Percentiles rank a stretch among this genome's conserved stretches.
Evolutionary conservation across 176 grass and related monocot genomes (phyloP).

Genomic region (Eleusine indica): DNA sequence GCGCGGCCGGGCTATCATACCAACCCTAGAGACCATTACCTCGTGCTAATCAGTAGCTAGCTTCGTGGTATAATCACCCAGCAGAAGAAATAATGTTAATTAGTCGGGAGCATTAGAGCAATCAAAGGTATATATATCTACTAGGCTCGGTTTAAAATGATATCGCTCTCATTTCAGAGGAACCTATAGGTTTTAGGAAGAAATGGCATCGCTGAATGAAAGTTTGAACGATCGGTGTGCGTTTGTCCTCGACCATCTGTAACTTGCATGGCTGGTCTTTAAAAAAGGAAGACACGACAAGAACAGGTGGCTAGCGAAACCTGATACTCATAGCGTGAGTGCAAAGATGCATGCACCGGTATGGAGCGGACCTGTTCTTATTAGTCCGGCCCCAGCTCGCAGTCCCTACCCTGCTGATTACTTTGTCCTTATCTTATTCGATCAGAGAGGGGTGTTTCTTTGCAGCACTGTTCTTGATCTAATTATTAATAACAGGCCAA

Average conservation of each 20-base stretch:
- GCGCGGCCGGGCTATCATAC: background rate
- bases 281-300: slow-evolving; percentile 33
- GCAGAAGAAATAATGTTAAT: background rate
- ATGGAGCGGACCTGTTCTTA: slow-evolving; percentile 23
- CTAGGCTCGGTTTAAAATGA: background rate
- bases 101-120: background rate
- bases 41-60: background rate
- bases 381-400: background rate
- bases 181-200: background rate
- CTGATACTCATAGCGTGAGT: background rate
- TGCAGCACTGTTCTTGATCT: too few species aligned
- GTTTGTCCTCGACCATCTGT: background rate
- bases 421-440: background rate
- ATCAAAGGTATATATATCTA: too few species aligned
- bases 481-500: background rate
- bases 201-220: background rate
- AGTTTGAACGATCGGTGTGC: background rate
- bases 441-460: background rate
- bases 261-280: slow-evolving; percentile 32
- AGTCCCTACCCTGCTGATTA: slow-evolving; percentile 12
- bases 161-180: background rate
- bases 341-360: slow-evolving; percentile 34
- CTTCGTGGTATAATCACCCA: background rate
- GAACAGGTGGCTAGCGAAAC: slow-evolving; percentile 31
- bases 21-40: slow-evolving; percentile 42